Conservation (phyloP, 768 basidiomycete species). For the Paxillus ammoniavirescens region DNA sequence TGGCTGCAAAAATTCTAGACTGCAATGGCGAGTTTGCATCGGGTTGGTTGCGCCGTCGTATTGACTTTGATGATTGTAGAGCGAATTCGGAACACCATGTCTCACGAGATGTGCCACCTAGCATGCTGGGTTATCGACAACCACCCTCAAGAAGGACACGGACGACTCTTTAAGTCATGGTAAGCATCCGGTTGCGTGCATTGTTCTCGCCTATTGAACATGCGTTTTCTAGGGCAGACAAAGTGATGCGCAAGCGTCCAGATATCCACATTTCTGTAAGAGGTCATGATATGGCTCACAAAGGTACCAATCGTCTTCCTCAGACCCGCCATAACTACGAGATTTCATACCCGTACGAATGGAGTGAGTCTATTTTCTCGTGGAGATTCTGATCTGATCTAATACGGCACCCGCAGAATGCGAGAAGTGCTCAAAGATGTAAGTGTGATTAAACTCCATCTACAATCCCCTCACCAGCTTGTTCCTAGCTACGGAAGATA, state of each 20-base stretch:
- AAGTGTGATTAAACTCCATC: constrained; percentile 13
- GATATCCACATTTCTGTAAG: constrained; percentile 72
- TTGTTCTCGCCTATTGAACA: neutral
- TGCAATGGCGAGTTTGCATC: constrained; percentile 52
- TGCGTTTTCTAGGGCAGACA: constrained; percentile 49
- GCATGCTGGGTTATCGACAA: constrained; percentile 82
- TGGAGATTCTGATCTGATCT: neutral
- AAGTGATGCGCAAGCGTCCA: constrained; percentile 64
- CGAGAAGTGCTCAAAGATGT: constrained; percentile 62
- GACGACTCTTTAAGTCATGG: constrained; percentile 72
- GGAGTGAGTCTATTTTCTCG: constrained; percentile 50
- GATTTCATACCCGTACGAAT: constrained; percentile 68
- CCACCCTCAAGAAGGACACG: constrained; percentile 70
- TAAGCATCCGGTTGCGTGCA: constrained; percentile 27
- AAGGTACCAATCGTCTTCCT: neutral
- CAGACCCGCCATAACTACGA: constrained; percentile 76
- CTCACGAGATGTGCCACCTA: constrained; percentile 92
- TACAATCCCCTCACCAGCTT: constrained; percentile 4
- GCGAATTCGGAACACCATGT: constrained; percentile 76
- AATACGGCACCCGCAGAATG: constrained; percentile 47
- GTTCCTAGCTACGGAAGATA: constrained; percentile 64
- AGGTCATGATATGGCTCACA: constrained; percentile 3
- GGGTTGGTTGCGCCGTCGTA: neutral
- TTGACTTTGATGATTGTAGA: constrained; percentile 40
- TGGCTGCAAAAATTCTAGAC: constrained; percentile 82